Evolutionary conservation across 164 flowering plant genomes (phyloP), one percentile per base, ranked within the genome.

Genomic region (Paratinospora sagittata): DNA sequence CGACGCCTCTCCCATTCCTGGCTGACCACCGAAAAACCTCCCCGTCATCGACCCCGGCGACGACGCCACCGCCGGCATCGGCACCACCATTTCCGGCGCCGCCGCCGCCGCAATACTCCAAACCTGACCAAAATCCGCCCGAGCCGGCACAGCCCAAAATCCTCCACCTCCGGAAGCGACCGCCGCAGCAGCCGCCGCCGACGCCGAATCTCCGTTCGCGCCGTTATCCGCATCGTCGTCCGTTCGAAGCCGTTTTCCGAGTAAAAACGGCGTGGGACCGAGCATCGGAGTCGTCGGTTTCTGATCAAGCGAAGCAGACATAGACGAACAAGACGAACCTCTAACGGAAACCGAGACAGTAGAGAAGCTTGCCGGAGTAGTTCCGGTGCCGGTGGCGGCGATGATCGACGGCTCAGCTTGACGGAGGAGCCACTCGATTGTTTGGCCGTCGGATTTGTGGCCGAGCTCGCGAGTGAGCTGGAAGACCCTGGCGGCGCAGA

Each of bases 321-420:
- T 65, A 43, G 85, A 68, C 13, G 79, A 49, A 33, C 73, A 23
- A 0, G 79, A 65, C 39, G 76, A 73, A 43, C 73, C 74, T 26
- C 86, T 82, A 10, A 84, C 70, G 64, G 93, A 83, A 39, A 83
- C 83, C 12, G 93, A 78, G 19, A 85, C 85, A 37, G 92, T 77
- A 24, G 97, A 87, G 76, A 87, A 88, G 69, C 87, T 89, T 17
- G 97, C 94, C 3, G 95, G 95, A n/a, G 89, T 87, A 0, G 97
- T 91, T 0, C 97, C 93, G 2, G 92, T 91, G 0, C 97, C 97
- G 0, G 97, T 91, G 75, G 97, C 84, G 3, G 89, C 87, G n/a
- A 91, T 83, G 49, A 91, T 88, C 2, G 95, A 90, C 2, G 91
- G 92, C 83, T 89, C 97, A 0, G 95, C 95, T 49, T 91, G 97